Base-by-base conservation (phyloP, 108 stramenopile genomes). In the Epipyxis sp. region DNA sequence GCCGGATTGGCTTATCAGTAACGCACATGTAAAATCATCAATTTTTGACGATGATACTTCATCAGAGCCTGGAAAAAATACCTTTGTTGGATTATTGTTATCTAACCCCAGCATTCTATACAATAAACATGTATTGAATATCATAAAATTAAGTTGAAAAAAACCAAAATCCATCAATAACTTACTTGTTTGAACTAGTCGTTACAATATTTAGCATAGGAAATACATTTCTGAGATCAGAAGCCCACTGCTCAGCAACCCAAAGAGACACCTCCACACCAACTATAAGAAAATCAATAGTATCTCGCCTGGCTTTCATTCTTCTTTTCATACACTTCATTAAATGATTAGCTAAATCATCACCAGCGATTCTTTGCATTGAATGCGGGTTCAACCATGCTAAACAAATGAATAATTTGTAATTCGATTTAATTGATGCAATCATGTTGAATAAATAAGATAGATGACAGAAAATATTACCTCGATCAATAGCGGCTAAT, bases 181-280 rank as follows among this genome's bases (percentile, higher is more conserved):
- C 72, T 29, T 74, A 77, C 81, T 91, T 91, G 86, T 93, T 93
- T 68, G 87, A 85, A 81, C 87, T 88, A 35, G 89, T 79, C 16
- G 91, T 83, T 40, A 83, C 67, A 42, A 90, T 78, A 44, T 65
- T 59, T 0, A 93, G 81, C 76, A 86, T 87, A 29, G 92, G 91
- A 77, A 93, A 90, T 40, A 89, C 59, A 43, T 89, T 89, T 80
- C 88, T 77, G 50, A 93, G 61, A 61, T 91, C 92, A 43, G 81
- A 76, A 27, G 88, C 90, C 87, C 91, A 93, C 76, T 93, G 92
- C 68, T 93, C 91, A 1, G 90, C 92, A 2, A 93, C 45, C 91
- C 91, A 93, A 42, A 93, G 79, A 16, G 87, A 88, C 0, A 91
- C 91, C 71, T 93, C 92, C 42, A 89, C 90, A 46, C 92, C 92